Evolutionary conservation across 345 rosid genomes (phyloP).

Genomic region (Brassica carinata): DNA sequence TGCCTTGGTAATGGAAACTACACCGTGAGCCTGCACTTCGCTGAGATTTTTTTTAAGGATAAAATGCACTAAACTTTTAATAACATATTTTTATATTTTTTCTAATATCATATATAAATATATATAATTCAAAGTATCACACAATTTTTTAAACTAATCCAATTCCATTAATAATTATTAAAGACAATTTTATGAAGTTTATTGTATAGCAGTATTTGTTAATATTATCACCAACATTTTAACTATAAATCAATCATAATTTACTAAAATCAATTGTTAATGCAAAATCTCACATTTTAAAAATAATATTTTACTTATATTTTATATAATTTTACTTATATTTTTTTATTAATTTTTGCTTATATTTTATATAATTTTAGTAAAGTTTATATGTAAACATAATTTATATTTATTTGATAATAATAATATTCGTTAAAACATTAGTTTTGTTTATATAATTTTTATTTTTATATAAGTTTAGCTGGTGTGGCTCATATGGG

Average conservation of each 20-base stretch:
- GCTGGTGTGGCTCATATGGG: neutral
- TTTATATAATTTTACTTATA: neutral
- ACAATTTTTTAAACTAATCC: neutral
- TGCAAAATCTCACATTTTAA: neutral
- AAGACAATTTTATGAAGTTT: neutral
- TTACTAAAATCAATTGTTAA: neutral
- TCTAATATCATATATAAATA: neutral
- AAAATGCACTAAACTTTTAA: too few relatives aligned
- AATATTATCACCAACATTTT: neutral
- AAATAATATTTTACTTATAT: neutral
- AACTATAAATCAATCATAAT: neutral
- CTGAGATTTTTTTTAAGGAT: neutral
- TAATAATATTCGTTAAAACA: neutral
- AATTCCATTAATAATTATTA: neutral
- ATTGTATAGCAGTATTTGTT: neutral
- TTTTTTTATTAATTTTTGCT: neutral
- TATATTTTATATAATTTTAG: neutral
- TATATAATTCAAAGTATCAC: neutral
- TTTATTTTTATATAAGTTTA: too few relatives aligned
- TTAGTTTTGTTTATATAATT: neutral
- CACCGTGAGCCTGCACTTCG: neutral
- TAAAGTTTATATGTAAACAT: neutral
- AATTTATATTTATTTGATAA: too few relatives aligned
- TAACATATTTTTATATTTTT: neutral
- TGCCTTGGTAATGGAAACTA: neutral